Conservation (phyloP, 805 yeast species). For the Yarrowia porcina region DNA sequence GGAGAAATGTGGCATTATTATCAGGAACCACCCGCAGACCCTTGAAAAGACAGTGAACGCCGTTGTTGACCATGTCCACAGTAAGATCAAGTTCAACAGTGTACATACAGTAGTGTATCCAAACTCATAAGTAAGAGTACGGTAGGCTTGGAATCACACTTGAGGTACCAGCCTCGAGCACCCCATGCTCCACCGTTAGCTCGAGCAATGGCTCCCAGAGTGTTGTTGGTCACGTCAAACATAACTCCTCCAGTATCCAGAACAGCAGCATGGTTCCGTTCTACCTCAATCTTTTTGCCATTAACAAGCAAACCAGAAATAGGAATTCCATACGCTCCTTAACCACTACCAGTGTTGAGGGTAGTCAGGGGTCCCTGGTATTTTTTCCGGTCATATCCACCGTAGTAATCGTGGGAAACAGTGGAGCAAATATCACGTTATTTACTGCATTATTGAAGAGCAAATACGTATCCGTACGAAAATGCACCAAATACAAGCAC, state of each 20-base stretch:
- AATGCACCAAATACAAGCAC: too few species aligned
- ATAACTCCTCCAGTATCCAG: neutral
- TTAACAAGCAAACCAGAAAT: neutral
- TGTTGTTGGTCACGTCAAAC: neutral
- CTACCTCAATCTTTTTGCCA: neutral
- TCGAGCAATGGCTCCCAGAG: neutral
- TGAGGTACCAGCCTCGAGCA: neutral
- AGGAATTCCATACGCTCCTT: neutral
- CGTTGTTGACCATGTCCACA: too few species aligned
- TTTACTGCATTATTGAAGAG: too few species aligned
- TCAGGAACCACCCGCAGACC: too few species aligned
- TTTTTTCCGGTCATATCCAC: neutral
- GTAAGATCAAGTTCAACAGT: too few species aligned
- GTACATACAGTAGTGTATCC: too few species aligned
- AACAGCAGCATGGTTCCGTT: neutral
- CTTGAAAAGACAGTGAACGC: too few species aligned
- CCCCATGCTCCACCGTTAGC: neutral
- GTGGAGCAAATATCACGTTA: too few species aligned
- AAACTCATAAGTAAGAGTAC: neutral
- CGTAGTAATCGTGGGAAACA: neutral
- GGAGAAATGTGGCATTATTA: too few species aligned
- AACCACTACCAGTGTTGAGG: neutral
- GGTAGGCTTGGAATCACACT: neutral
- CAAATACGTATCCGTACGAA: too few species aligned
- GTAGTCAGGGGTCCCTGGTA: constrained; percentile 2